Evolutionary conservation across 805 yeast genomes (phyloP).

Genomic region (Kuraishia piskuri): DNA sequence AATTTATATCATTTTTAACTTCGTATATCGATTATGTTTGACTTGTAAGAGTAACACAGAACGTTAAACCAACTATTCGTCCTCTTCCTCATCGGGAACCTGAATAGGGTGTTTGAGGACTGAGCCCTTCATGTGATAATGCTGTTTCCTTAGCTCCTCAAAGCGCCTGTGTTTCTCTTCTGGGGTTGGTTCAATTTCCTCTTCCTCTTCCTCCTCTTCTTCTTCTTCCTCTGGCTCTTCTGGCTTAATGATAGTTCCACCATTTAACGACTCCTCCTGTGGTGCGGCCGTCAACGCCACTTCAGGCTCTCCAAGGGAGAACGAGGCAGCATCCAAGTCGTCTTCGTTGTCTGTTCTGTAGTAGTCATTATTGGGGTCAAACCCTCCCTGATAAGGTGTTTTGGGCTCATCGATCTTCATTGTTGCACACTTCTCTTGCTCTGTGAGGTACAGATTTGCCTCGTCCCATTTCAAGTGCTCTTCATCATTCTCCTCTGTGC

Average conservation of each 20-base stretch:
- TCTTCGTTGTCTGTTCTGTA: slow-evolving; percentile 61
- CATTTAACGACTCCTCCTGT: slow-evolving; percentile 24
- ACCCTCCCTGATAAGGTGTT: slow-evolving; percentile 91
- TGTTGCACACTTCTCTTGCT: slow-evolving; percentile 63
- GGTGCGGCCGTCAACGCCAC: slow-evolving; percentile 4
- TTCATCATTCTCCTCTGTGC: slow-evolving; percentile 4
- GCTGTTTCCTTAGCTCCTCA: slow-evolving; percentile 72
- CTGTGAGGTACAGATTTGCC: slow-evolving; percentile 61
- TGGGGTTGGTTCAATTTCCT: slow-evolving; percentile 30
- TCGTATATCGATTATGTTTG: not conserved
- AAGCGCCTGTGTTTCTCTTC: slow-evolving; percentile 60
- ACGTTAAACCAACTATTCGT: slow-evolving; percentile 3
- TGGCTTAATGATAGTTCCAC: slow-evolving; percentile 27
- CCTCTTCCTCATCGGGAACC: slow-evolving; percentile 23
- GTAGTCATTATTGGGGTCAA: slow-evolving; percentile 74
- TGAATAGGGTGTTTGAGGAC: slow-evolving; percentile 35
- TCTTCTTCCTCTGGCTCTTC: slow-evolving; percentile 20
- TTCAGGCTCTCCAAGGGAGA: slow-evolving; percentile 52
- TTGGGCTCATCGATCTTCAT: slow-evolving; percentile 92
- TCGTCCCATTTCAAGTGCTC: slow-evolving; percentile 80
- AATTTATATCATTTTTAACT: not conserved
- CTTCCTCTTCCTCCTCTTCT: slow-evolving; percentile 30
- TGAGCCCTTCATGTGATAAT: slow-evolving; percentile 55
- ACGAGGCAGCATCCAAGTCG: slow-evolving; percentile 32
- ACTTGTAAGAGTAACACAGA: too few relatives aligned